phyloP scores from a whole-genome alignment of 495 filamentous ascomycete genomes.

The Penicillium nucicola region DNA sequence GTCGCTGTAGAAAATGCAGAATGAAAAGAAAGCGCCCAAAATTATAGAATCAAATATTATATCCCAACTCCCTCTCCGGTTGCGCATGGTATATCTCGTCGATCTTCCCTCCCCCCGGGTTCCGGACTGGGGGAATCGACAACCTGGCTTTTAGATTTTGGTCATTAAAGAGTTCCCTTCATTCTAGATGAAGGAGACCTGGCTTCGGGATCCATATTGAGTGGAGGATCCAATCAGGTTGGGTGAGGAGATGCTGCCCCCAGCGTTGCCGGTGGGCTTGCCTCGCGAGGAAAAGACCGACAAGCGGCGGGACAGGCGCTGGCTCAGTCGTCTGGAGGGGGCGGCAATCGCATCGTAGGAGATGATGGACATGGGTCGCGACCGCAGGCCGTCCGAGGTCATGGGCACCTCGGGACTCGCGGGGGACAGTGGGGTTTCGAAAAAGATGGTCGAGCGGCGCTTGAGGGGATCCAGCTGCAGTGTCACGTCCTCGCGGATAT shows the following conservation, averaged over 20 bases:
- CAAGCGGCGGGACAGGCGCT: conserved; percentile 24
- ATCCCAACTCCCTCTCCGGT: neutral
- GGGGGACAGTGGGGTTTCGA: conserved; percentile 12
- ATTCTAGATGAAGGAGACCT: conserved; percentile 14
- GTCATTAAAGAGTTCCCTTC: neutral
- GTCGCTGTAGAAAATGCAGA: neutral
- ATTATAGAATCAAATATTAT: neutral
- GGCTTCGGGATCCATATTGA: conserved; percentile 17
- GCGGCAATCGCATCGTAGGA: conserved; percentile 21
- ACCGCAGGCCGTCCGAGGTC: conserved; percentile 15
- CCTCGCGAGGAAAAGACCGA: conserved; percentile 24
- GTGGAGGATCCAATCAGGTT: conserved; percentile 40
- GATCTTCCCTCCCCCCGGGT: no score
- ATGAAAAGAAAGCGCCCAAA: neutral
- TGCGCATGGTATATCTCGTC: neutral
- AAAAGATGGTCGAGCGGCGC: conserved; percentile 31
- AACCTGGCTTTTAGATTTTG: no score
- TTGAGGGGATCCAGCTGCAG: conserved; percentile 30
- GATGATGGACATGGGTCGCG: conserved; percentile 30
- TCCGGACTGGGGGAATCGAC: no score
- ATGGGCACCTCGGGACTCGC: neutral
- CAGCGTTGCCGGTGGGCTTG: conserved; percentile 12
- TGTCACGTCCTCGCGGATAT: conserved; percentile 40
- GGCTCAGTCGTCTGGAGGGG: conserved; percentile 23
- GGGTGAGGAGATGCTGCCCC: conserved; percentile 35